phyloP scores from a whole-genome alignment of 2,329 filamentous ascomycete genomes.

The Colletotrichum spaethianum region DNA sequence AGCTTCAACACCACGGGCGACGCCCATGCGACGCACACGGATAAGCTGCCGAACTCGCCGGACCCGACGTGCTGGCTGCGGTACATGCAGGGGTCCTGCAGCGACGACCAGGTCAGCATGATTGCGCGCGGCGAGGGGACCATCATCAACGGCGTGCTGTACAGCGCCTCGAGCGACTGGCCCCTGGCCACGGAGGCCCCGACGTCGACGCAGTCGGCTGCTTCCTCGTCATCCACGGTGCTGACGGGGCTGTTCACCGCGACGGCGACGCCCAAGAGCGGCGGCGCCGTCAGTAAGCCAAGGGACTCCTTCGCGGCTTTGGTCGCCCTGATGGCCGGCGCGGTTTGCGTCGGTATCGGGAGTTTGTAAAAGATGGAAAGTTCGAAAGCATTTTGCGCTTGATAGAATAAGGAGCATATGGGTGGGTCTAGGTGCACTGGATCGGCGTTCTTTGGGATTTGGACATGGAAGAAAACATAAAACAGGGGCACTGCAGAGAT shows the following conservation, averaged over 20 bases:
- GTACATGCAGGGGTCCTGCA: slow-evolving; percentile 65
- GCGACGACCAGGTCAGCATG: slow-evolving; percentile 61
- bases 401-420: not conserved
- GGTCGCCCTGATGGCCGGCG: slow-evolving; percentile 45
- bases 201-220: slow-evolving; percentile 43
- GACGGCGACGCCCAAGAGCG: slow-evolving; percentile 50
- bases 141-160: slow-evolving; percentile 73
- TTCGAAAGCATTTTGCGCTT: not conserved
- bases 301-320: slow-evolving; percentile 37
- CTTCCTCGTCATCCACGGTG: slow-evolving; percentile 42
- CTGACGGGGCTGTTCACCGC: slow-evolving; percentile 54
- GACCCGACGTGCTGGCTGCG: slow-evolving; percentile 74
- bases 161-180: slow-evolving; percentile 59
- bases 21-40: slow-evolving; percentile 69
- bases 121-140: slow-evolving; percentile 65
- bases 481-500: not conserved
- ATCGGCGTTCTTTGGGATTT: slow-evolving; percentile 6
- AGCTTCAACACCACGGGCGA: slow-evolving; percentile 71
- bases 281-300: not conserved
- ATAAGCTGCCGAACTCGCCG: slow-evolving; percentile 63
- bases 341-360: not conserved
- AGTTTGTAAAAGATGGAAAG: not conserved
- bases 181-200: slow-evolving; percentile 50
- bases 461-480: not conserved
- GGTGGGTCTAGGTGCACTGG: not conserved